Evolutionary conservation across 768 basidiomycete species (phyloP).

Genomic region (Hortiboletus campestris): DNA sequence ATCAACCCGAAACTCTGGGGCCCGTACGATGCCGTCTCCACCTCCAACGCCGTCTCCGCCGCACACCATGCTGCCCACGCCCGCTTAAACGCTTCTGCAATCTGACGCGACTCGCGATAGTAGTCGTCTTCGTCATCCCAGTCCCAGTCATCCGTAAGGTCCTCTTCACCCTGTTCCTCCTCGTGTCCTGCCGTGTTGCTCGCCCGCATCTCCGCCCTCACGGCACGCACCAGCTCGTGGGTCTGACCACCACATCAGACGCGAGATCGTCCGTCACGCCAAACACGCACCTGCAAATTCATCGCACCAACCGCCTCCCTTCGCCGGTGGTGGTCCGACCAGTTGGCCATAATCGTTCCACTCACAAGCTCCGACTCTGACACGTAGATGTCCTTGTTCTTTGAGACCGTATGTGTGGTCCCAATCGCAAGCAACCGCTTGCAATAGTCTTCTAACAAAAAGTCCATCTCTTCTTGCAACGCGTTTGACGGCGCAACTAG

Average conservation of each 20-base stretch:
- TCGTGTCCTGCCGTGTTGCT: slow-evolving; percentile 9
- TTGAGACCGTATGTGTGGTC: slow-evolving; percentile 36
- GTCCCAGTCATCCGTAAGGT: slow-evolving; percentile 24
- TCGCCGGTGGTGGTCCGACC: slow-evolving; percentile 41
- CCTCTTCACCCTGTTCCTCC: slow-evolving; percentile 28
- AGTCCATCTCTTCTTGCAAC: slow-evolving; percentile 37
- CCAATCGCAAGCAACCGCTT: slow-evolving; percentile 35
- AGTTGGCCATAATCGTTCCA: slow-evolving; percentile 45
- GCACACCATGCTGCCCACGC: slow-evolving; percentile 46
- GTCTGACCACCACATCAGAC: slow-evolving; percentile 32
- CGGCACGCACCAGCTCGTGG: slow-evolving; percentile 36
- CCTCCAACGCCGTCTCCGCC: slow-evolving; percentile 30
- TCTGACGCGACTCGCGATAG: slow-evolving; percentile 28
- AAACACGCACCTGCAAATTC: slow-evolving; percentile 41
- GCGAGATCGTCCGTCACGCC: not conserved
- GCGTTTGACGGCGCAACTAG: slow-evolving; percentile 24
- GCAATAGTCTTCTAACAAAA: slow-evolving; percentile 37
- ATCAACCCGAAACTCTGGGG: slow-evolving; percentile 46
- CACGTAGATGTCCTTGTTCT: slow-evolving; percentile 34
- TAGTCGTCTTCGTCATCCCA: slow-evolving; percentile 30
- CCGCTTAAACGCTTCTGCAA: slow-evolving; percentile 35
- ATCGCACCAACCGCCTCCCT: slow-evolving; percentile 40
- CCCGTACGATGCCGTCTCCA: slow-evolving; percentile 34
- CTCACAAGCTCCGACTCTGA: slow-evolving; percentile 45
- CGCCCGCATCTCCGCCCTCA: slow-evolving; percentile 34